Evolutionary conservation across 2,329 filamentous ascomycete genomes (phyloP).

Genomic region (Dactylellina sp.): DNA sequence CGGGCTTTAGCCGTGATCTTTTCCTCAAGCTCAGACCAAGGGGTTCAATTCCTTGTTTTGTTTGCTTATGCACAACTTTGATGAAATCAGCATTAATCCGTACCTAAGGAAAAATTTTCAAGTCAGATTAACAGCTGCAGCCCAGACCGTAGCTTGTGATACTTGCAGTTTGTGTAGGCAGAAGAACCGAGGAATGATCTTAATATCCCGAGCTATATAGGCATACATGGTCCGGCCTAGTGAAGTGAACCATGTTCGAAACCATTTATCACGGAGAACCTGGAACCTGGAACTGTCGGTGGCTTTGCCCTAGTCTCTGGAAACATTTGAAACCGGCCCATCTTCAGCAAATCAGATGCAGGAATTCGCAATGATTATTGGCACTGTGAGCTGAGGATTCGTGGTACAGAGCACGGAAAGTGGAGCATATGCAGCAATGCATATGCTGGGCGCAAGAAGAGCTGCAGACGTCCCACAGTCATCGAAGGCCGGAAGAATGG

Average conservation of each 20-base stretch:
- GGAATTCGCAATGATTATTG: constrained; percentile 9
- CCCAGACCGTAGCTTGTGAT: constrained; percentile 19
- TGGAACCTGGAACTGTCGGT: constrained; percentile 38
- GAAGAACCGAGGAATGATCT: constrained; percentile 52
- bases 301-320: constrained; percentile 27
- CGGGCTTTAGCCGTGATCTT: constrained; percentile 39
- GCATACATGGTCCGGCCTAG: constrained; percentile 40
- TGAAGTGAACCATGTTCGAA: constrained; percentile 46
- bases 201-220: constrained; percentile 53
- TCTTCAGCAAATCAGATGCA: constrained; percentile 10
- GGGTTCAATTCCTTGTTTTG: constrained; percentile 1
- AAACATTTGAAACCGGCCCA: constrained; percentile 43
- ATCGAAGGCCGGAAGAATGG: not conserved
- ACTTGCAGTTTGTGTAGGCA: constrained; percentile 9
- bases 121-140: not conserved
- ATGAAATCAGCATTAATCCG: not conserved
- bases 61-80: not conserved
- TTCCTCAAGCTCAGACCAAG: constrained; percentile 28
- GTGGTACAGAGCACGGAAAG: not conserved
- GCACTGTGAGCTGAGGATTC: not conserved
- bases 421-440: constrained; percentile 1
- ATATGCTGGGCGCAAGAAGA: too few species aligned
- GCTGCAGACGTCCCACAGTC: not conserved
- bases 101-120: not conserved
- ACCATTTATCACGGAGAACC: constrained; percentile 42